Conservation (phyloP, 2,329 filamentous ascomycete genomes). For the Tolypocladium ovalisporum region DNA sequence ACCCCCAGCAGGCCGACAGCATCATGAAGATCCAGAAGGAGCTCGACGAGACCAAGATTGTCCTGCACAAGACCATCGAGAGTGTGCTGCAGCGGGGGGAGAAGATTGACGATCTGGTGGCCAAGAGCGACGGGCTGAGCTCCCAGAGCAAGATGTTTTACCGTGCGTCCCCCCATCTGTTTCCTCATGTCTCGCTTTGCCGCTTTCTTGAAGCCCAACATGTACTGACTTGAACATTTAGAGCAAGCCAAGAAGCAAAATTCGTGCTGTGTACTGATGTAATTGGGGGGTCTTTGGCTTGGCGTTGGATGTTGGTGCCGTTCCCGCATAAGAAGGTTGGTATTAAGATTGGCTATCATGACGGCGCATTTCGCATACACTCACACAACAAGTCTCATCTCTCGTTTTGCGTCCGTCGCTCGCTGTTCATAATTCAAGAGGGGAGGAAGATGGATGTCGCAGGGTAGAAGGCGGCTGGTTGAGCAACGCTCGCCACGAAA, state of each 20-base stretch:
- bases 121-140: constrained; percentile 85
- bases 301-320: constrained; percentile 20
- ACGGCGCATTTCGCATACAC: constrained; percentile 13
- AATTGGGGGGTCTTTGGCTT: constrained; percentile 19
- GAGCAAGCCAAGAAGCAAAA: constrained; percentile 70
- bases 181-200: background rate
- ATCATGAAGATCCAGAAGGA: constrained; percentile 95
- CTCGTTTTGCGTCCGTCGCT: constrained; percentile 5
- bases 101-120: constrained; percentile 90
- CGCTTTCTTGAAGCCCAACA: background rate
- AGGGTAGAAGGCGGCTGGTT: background rate
- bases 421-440: background rate
- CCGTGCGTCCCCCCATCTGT: constrained; percentile 40
- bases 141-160: constrained; percentile 98
- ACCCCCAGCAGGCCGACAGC: constrained; percentile 79
- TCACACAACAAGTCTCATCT: background rate
- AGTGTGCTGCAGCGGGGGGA: constrained; percentile 78
- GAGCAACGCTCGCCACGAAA: background rate
- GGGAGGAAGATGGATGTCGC: background rate
- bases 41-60: constrained; percentile 93
- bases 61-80: constrained; percentile 94
- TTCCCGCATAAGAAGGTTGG: constrained; percentile 16
- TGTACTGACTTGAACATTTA: constrained; percentile 11
- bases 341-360: constrained; percentile 21
- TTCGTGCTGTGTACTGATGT: constrained; percentile 65